Conservation (phyloP, 441 rosid species). For the Erysimum pusillum region DNA sequence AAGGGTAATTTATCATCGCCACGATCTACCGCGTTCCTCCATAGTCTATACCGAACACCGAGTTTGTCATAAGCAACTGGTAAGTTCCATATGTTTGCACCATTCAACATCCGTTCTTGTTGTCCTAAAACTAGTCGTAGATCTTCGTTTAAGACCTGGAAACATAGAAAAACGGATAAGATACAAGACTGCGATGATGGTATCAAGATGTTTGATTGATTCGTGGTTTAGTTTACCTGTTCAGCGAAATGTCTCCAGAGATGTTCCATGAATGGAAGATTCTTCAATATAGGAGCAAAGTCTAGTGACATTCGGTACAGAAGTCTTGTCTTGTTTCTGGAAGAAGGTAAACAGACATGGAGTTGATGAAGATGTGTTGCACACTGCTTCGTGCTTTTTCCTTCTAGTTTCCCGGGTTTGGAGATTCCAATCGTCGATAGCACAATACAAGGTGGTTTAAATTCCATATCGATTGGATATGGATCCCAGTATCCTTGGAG, state of each 20-base stretch:
- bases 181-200: not conserved
- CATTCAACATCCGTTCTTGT: conserved; percentile 88
- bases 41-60: conserved; percentile 88
- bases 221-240: conserved; percentile 59
- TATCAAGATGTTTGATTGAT: not conserved
- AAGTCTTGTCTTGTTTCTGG: conserved; percentile 79
- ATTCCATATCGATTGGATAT: conserved; percentile 98
- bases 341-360: conserved; percentile 91
- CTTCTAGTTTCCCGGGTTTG: conserved; percentile 92
- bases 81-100: conserved; percentile 87
- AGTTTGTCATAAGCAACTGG: conserved; percentile 92
- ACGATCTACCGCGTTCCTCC: conserved; percentile 81
- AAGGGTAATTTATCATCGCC: conserved; percentile 78
- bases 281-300: conserved; percentile 87
- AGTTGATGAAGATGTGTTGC: conserved; percentile 95
- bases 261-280: conserved; percentile 82
- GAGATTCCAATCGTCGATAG: conserved; percentile 95
- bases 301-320: conserved; percentile 92
- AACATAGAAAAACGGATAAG: not conserved
- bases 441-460: conserved; percentile 95
- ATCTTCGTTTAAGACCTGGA: conserved; percentile 93
- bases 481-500: conserved; percentile 99
- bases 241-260: conserved; percentile 95
- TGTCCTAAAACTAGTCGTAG: conserved; percentile 84
- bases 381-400: conserved; percentile 77